Evolutionary conservation across 371 early-diverging fungal genomes (phyloP), one percentile per base, ranked within the genome.

Genomic region (Zopfochytrium polystomum): DNA sequence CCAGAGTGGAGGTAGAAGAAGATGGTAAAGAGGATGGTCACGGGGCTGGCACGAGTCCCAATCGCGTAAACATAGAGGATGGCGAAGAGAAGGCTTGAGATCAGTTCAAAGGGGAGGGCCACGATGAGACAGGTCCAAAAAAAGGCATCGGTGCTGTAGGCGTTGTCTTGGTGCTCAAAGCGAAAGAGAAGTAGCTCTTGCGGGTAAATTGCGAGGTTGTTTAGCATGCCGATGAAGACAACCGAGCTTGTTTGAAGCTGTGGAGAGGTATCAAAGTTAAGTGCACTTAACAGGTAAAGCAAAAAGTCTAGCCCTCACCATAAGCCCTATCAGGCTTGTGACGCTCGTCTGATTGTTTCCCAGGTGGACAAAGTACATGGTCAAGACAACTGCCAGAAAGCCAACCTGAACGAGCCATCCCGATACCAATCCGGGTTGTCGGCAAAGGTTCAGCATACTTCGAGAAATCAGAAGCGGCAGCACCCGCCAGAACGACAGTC

Each of bases 221-320:
- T 73, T 31, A 73, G 53, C 73, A 73, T 66, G 18, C 73, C 77
- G 23, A 73, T 62, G 57, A 73, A 76, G 30, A 71, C 42, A 22
- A 68, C 45, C 20, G 67, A 47, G 6, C 64, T 60, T 15, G 58
- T 47, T 53, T 73, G 65, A 57, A 73, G 76, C 71, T 68, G 42
- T 0, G 42, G 23, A 32, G 32, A 42, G n/a, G 11, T 7, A 11
- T n/a, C 23, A 30, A 59, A 0, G 47, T n/a, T 13, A 51, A 22
- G 47, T 6, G 23, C 18, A 44, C 51, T 33, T 15, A 44, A 0
- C 38, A 48, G 29, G 52, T 9, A 43, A 48, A 47, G 11, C 22
- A 3, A 18, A n/a, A 34, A 49, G 7, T 38, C 38, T 7, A 45
- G 15, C 6, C 29, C 58, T 55, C 52, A 72, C 72, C 65, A 76